These are phyloP conservation scores for Solanum arcanum DNA, from an alignment of 257 asterid genomes.

Conservation along the genomic window DNA sequence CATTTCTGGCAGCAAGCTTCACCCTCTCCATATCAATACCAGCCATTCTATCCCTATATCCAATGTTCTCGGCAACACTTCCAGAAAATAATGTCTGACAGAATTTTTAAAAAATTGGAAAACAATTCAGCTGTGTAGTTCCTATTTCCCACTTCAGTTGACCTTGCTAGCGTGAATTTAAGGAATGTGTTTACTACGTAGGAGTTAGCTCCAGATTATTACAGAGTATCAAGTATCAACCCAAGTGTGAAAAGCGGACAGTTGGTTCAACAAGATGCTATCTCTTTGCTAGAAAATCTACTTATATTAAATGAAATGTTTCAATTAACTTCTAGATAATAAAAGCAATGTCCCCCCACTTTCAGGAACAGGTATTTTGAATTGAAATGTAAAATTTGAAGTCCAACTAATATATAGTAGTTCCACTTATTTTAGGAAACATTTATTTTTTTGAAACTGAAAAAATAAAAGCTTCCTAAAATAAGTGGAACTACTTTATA, in stretches of 20 bases:
- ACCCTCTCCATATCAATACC: slow-evolving; percentile 71
- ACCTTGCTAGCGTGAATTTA: background rate
- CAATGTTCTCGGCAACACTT: slow-evolving; percentile 80
- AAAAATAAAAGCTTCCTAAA: too few relatives aligned
- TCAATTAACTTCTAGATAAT: background rate
- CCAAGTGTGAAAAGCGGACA: background rate
- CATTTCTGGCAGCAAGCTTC: slow-evolving; percentile 64
- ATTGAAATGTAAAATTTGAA: background rate
- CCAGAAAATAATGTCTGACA: slow-evolving; percentile 75
- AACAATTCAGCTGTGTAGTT: background rate
- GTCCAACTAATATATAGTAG: background rate
- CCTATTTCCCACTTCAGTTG: background rate
- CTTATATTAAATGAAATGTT: background rate
- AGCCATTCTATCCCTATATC: slow-evolving; percentile 65
- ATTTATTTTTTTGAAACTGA: background rate
- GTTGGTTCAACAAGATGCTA: background rate
- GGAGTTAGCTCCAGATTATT: background rate
- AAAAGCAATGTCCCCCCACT: background rate
- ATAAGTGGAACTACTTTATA: too few relatives aligned
- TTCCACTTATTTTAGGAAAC: background rate
- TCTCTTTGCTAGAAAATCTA: background rate
- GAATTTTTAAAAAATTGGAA: background rate
- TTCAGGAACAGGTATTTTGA: background rate
- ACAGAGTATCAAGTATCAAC: background rate
- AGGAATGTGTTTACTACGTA: background rate